Conservation (phyloP, 768 basidiomycete genomes). For the Suillus plorans region DNA sequence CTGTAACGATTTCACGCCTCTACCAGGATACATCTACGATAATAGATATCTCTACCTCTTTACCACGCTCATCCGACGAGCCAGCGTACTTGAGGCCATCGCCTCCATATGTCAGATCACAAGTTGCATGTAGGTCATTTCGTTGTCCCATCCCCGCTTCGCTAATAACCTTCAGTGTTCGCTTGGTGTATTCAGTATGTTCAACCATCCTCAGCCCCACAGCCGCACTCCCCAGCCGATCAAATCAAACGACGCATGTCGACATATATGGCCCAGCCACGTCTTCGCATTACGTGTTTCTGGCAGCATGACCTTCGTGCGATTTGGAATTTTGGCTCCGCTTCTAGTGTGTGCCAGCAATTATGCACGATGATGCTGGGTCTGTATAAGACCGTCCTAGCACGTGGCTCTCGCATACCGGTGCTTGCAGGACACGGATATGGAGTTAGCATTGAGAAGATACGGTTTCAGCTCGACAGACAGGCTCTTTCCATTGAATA, state of each 20-base stretch:
- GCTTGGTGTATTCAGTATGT: constrained; percentile 91
- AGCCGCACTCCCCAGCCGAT: constrained; percentile 36
- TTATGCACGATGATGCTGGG: constrained; percentile 84
- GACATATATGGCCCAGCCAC: constrained; percentile 26
- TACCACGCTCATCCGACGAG: constrained; percentile 88
- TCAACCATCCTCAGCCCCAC: constrained; percentile 37
- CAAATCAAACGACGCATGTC: constrained; percentile 29
- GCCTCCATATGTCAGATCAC: constrained; percentile 89
- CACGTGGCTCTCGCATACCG: constrained; percentile 74
- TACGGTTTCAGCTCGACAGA: constrained; percentile 78
- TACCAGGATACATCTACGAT: constrained; percentile 79
- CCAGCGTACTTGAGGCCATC: constrained; percentile 89
- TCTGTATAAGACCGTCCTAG: constrained; percentile 76
- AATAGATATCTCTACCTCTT: constrained; percentile 90
- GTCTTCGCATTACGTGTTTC: constrained; percentile 83
- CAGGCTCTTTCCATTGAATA: constrained; percentile 85
- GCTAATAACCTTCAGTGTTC: constrained; percentile 52
- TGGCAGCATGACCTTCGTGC: constrained; percentile 94
- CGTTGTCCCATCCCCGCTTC: constrained; percentile 7
- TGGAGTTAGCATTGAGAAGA: constrained; percentile 76
- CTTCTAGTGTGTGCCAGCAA: constrained; percentile 69
- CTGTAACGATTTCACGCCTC: constrained; percentile 89
- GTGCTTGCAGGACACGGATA: constrained; percentile 76
- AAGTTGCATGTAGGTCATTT: constrained; percentile 62
- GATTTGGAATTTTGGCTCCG: constrained; percentile 76